Conservation (phyloP, 345 rosid species). For the Arabis alpina region DNA sequence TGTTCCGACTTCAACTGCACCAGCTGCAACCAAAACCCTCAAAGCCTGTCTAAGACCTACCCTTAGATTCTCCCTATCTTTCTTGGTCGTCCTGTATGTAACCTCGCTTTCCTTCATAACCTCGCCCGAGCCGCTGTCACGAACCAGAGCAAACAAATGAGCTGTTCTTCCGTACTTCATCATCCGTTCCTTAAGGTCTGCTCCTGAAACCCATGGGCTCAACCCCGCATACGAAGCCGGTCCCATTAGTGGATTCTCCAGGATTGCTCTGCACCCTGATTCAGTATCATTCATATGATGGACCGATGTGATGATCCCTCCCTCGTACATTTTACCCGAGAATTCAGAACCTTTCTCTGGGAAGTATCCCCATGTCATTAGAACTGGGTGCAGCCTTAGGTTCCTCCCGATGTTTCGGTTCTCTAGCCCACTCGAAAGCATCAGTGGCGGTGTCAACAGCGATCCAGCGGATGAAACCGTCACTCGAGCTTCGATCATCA, state of each 20-base stretch:
- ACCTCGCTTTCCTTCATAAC: slow-evolving; percentile 55
- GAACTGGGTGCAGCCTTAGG: slow-evolving; percentile 66
- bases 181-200: slow-evolving; percentile 59
- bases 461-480: slow-evolving; percentile 72
- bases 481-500: slow-evolving; percentile 62
- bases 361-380: slow-evolving; percentile 73
- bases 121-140: slow-evolving; percentile 57
- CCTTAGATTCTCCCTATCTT: slow-evolving; percentile 52
- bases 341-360: slow-evolving; percentile 51
- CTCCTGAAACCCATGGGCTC: slow-evolving; percentile 68
- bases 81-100: slow-evolving; percentile 37
- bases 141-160: slow-evolving; percentile 48
- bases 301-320: slow-evolving; percentile 65
- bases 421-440: slow-evolving; percentile 65
- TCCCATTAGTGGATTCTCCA: slow-evolving; percentile 63
- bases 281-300: slow-evolving; percentile 42
- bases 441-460: slow-evolving; percentile 63
- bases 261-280: slow-evolving; percentile 46
- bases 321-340: slow-evolving; percentile 52
- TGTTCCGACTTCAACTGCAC: slow-evolving; percentile 73
- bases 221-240: slow-evolving; percentile 51
- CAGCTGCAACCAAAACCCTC: slow-evolving; percentile 66
- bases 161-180: slow-evolving; percentile 60
- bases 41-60: slow-evolving; percentile 55
- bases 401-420: slow-evolving; percentile 64